Evolutionary conservation across 225 moss, liverwort and hornwort genomes (phyloP).

Genomic region (Straminergon stramineum): DNA sequence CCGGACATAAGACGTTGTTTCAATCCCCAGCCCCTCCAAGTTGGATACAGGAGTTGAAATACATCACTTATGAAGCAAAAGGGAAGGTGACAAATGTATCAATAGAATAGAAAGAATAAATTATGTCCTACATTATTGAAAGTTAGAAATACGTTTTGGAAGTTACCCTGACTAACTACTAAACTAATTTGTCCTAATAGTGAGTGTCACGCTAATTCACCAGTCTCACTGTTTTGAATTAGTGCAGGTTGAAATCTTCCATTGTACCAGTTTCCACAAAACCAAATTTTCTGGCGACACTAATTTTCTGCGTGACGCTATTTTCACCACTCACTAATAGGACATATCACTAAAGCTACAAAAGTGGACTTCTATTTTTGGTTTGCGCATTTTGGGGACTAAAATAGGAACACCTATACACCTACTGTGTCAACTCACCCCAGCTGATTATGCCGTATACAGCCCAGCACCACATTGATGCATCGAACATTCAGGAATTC

Average conservation of each 20-base stretch:
- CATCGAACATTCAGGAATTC: slow-evolving; percentile 52
- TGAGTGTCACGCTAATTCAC: background rate
- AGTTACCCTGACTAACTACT: background rate
- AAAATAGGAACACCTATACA: background rate
- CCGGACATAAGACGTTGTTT: background rate
- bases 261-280: background rate
- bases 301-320: background rate
- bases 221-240: background rate
- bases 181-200: background rate
- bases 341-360: background rate
- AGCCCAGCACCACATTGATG: slow-evolving; percentile 53
- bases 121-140: background rate
- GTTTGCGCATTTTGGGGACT: background rate
- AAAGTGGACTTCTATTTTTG: background rate
- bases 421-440: slow-evolving; percentile 29
- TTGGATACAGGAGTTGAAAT: background rate
- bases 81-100: background rate
- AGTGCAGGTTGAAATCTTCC: background rate
- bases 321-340: background rate
- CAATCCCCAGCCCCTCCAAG: background rate
- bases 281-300: background rate
- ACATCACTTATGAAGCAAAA: background rate
- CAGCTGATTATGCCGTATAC: slow-evolving; percentile 58
- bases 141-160: background rate
- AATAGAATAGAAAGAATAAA: background rate